Base-by-base conservation (phyloP, 2,329 filamentous ascomycete species). In the Nothopassalora personata region DNA sequence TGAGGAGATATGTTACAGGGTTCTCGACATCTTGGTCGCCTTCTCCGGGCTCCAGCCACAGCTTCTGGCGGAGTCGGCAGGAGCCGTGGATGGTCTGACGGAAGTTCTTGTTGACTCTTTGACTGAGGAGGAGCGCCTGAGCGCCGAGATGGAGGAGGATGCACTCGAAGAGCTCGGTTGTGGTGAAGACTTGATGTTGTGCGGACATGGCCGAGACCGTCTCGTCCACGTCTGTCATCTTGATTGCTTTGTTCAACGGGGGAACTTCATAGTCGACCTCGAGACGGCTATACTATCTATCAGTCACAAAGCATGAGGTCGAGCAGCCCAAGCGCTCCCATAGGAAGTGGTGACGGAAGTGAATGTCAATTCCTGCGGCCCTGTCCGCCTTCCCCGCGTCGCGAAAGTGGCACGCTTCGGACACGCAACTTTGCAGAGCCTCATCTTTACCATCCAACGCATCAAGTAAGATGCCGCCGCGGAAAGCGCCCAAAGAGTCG, bases 401-500 rank as follows among this genome's bases (percentile, higher is more conserved):
- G 30, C 49, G 27, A 51, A 51, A 51, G 10, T 31, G 27, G 5
- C 49, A 33, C 49, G 49, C 31, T 30, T 2, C n/a, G 15, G 18
- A 31, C 49, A 34, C 49, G 49, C n/a, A 31, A 31, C 30, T 51
- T 51, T 33, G 10, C 3, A 10, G 23, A 31, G 5, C n/a, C 6
- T 9, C 11, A 13, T 19, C 49, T 51, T 8, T 10, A 31, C 18
- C 28, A 13, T 34, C 11, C 3, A 33, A n/a, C 11, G n/a, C 10
- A 51, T 30, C 28, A 33, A 27, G 46, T 19, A 49, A 49, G 15
- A 71, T 71, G 68, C 67, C 68, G 33, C 64, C 64, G 23, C 62
- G 68, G 23, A 72, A 71, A 53, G 70, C 71, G 56, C 65, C 66
- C 5, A 72, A 71, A 54, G 70, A 72, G 54, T 61, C 66, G 11